A percentile compares a stretch with the other conserved stretches of the same genome.
These are phyloP conservation scores for Takakia lepidozioides DNA, from an alignment of 225 moss, liverwort and hornwort species.

Conservation along the genomic window DNA sequence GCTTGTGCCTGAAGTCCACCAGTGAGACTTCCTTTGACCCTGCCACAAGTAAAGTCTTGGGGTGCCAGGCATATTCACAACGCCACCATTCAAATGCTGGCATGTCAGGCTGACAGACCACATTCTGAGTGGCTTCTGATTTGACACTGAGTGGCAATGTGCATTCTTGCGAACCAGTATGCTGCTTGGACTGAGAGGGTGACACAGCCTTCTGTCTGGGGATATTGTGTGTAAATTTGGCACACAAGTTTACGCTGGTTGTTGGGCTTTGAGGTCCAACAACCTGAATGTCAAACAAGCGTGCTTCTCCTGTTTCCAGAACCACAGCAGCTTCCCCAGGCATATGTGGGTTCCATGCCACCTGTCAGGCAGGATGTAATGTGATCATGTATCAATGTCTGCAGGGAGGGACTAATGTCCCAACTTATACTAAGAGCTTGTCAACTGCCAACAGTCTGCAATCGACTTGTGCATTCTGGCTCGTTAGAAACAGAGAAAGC, in stretches of 20 bases:
- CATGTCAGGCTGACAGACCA: slow-evolving; percentile 2
- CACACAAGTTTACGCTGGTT: slow-evolving; percentile 13
- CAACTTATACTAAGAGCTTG: neutral
- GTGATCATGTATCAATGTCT: no score
- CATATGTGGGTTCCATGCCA: slow-evolving; percentile 78
- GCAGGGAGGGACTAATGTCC: neutral
- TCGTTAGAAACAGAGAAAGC: slow-evolving; percentile 1
- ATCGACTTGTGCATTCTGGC: slow-evolving; percentile 6
- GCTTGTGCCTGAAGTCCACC: slow-evolving; percentile 48
- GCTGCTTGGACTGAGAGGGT: slow-evolving; percentile 7
- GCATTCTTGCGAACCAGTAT: neutral
- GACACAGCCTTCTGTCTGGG: slow-evolving; percentile 6
- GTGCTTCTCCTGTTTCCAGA: slow-evolving; percentile 61
- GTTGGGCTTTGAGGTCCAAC: slow-evolving; percentile 19
- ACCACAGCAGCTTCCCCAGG: slow-evolving; percentile 79
- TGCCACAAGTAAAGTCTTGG: slow-evolving; percentile 57
- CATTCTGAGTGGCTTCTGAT: slow-evolving; percentile 13
- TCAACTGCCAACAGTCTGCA: slow-evolving; percentile 7
- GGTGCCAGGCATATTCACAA: slow-evolving; percentile 95
- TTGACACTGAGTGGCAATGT: slow-evolving; percentile 9
- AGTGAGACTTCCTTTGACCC: slow-evolving; percentile 57
- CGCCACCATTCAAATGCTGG: slow-evolving; percentile 62
- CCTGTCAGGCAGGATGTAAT: slow-evolving; percentile 50
- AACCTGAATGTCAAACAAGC: slow-evolving; percentile 51
- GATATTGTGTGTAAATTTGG: slow-evolving; percentile 18